Conservation (phyloP, 179 eudicot genomes). For the Sideroxylon spinosum region DNA sequence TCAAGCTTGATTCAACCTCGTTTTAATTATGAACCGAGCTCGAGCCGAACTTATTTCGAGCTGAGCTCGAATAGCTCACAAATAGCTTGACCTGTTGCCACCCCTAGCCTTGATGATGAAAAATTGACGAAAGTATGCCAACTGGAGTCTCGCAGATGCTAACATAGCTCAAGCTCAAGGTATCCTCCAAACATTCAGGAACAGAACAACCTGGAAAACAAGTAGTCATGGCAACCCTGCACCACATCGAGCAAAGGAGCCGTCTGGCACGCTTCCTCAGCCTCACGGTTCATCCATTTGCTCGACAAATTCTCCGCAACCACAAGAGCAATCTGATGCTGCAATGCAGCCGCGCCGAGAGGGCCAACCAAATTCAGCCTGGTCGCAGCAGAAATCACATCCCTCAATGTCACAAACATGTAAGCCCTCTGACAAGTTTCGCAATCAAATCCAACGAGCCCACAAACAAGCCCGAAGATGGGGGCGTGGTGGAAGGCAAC, state of each 20-base stretch:
- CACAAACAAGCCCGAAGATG: constrained; percentile 73
- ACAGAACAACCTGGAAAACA: too few relatives aligned
- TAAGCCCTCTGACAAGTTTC: constrained; percentile 63
- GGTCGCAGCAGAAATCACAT: constrained; percentile 81
- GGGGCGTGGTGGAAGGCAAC: constrained; percentile 76
- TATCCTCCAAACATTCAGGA: too few relatives aligned
- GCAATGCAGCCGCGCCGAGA: constrained; percentile 67
- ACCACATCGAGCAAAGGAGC: constrained; percentile 73
- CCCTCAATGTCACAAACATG: constrained; percentile 67
- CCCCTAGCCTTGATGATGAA: too few relatives aligned
- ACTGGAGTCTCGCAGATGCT: too few relatives aligned
- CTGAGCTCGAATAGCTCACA: too few relatives aligned
- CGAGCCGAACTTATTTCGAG: too few relatives aligned
- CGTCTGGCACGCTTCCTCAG: constrained; percentile 81
- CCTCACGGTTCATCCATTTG: constrained; percentile 65
- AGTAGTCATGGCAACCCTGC: constrained; percentile 83
- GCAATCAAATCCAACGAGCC: constrained; percentile 56
- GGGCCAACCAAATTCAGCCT: constrained; percentile 87
- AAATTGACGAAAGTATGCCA: too few relatives aligned
- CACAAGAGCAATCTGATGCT: constrained; percentile 47
- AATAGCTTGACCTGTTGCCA: too few relatives aligned
- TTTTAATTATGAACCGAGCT: too few relatives aligned
- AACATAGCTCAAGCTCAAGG: too few relatives aligned
- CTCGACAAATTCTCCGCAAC: constrained; percentile 52
- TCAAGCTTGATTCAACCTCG: too few relatives aligned